Base-by-base conservation (phyloP, 2,329 filamentous ascomycete genomes). In the Xylaria polymorpha region DNA sequence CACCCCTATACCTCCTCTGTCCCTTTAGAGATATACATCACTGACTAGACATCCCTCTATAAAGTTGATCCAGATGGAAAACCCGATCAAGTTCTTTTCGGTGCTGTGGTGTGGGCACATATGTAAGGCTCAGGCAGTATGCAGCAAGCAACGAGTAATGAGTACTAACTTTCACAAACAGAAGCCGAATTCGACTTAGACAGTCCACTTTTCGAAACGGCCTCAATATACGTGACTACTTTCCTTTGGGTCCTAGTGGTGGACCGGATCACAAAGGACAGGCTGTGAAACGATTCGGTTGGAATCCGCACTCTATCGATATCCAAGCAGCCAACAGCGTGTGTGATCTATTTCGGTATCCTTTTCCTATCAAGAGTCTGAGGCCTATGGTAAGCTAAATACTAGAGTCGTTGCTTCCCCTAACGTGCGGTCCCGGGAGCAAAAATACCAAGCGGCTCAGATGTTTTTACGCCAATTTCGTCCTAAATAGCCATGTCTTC, bases 1-100 rank as follows among this genome's bases (percentile, higher is more conserved):
- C 14, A 22, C 39, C 44, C 18, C 15, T 32, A 29, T 48, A 32
- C 32, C 18, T 32, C 9, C 2, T 41, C 25, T 41, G 14, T 15
- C 6, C n/a, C 10, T 48, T 50, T 15, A 20, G n/a, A 58, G n/a
- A 18, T 61, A 15, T n/a, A 12, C 18, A 25, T 59, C 43, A 50
- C 69, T 69, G 22, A 71, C 63, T 37, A 7, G 14, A 51, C 14
- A 35, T 43, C 14, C 7, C 39, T 61, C 1, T 60, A 25, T 44
- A 1, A 59, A 71, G 77, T 81, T 22, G 78, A 81, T 67, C 74
- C 78, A 3, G 75, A 80, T 37, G 80, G 80, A 25, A 73, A 77
- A 22, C 74, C 80, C 0, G 81, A 83, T 53, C 77, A 82, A 69
- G 73, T 82, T 22, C 75, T 83, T 39, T 80, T 81, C 46, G 77